A percentile compares a stretch with the other conserved stretches of the same genome.
Evolutionary conservation across 1,284 basidiomycete genomes (phyloP).

Genomic region (Boletus mariae): DNA sequence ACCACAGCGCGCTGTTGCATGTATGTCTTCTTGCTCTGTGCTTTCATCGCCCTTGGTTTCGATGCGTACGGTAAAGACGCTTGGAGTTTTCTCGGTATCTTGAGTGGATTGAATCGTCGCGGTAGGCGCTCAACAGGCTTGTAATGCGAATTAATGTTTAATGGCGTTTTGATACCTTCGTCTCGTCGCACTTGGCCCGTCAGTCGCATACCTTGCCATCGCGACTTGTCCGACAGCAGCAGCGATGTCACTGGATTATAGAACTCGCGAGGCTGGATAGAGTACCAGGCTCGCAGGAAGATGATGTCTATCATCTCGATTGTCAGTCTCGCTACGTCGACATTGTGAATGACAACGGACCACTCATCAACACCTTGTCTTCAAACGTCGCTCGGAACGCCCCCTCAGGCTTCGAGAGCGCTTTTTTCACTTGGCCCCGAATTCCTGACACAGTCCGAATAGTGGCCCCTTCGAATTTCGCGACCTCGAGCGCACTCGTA

Average conservation of each 20-base stretch:
- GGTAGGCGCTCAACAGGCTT: conserved; percentile 75
- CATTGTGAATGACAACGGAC: conserved; percentile 45
- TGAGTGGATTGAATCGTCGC: conserved; percentile 89
- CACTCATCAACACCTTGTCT: conserved; percentile 95
- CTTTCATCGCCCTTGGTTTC: conserved; percentile 83
- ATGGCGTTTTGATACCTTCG: conserved; percentile 80
- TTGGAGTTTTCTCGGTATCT: conserved; percentile 87
- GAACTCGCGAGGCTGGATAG: conserved; percentile 90
- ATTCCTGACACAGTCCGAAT: conserved; percentile 95
- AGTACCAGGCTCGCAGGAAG: conserved; percentile 96
- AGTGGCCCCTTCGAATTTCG: conserved; percentile 97
- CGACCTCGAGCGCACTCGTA: conserved; percentile 86
- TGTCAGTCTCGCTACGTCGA: conserved; percentile 3
- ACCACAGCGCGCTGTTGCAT: conserved; percentile 92
- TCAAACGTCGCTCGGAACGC: conserved; percentile 96
- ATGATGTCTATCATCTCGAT: conserved; percentile 68
- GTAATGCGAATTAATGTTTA: conserved; percentile 85
- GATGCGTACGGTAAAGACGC: conserved; percentile 87
- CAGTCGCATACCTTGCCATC: conserved; percentile 92
- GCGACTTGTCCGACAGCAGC: conserved; percentile 72
- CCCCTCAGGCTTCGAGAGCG: conserved; percentile 90
- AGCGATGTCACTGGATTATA: conserved; percentile 97
- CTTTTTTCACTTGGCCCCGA: conserved; percentile 95
- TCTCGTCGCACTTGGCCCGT: conserved; percentile 91
- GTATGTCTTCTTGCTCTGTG: conserved; percentile 77